A percentile compares a stretch with the other conserved stretches of the same genome.
phyloP scores from a whole-genome alignment of 2,329 filamentous ascomycete genomes.

The Dactylella cylindrospora region DNA sequence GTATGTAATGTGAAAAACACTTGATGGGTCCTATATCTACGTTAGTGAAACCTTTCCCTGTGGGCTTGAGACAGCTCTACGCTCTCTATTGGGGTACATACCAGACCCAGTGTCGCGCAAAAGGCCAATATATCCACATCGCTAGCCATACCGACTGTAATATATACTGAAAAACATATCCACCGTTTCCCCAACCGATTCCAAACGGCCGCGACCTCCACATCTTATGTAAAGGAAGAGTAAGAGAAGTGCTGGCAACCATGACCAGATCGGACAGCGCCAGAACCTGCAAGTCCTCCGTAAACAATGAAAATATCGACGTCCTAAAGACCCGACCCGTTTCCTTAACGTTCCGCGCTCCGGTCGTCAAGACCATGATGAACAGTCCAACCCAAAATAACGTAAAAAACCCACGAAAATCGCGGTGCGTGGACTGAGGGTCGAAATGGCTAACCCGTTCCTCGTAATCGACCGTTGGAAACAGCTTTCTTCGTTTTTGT shows the following conservation, averaged over 20 bases:
- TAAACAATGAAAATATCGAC: slow-evolving; percentile 84
- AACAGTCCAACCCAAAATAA: slow-evolving; percentile 96
- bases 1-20: slow-evolving; percentile 92
- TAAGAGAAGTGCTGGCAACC: slow-evolving; percentile 72
- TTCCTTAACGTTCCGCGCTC: slow-evolving; percentile 88
- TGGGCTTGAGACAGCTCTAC: no score
- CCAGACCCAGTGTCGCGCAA: slow-evolving; percentile 80
- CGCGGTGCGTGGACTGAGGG: slow-evolving; percentile 82
- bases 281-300: slow-evolving; percentile 83
- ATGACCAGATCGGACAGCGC: slow-evolving; percentile 81
- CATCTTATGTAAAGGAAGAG: slow-evolving; percentile 70
- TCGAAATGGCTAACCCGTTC: slow-evolving; percentile 94
- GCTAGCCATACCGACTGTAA: slow-evolving; percentile 77
- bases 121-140: slow-evolving; percentile 83
- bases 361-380: slow-evolving; percentile 96
- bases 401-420: slow-evolving; percentile 97
- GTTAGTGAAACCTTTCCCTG: neutral
- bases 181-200: slow-evolving; percentile 72
- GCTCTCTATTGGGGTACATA: slow-evolving; percentile 25
- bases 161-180: slow-evolving; percentile 79
- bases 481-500: slow-evolving; percentile 79
- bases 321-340: slow-evolving; percentile 83
- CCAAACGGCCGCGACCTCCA: slow-evolving; percentile 58
- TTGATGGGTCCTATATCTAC: slow-evolving; percentile 73
- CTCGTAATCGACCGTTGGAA: slow-evolving; percentile 89